These are phyloP conservation scores for Postia placenta DNA, from an alignment of 768 basidiomycete genomes.

Conservation along the genomic window DNA sequence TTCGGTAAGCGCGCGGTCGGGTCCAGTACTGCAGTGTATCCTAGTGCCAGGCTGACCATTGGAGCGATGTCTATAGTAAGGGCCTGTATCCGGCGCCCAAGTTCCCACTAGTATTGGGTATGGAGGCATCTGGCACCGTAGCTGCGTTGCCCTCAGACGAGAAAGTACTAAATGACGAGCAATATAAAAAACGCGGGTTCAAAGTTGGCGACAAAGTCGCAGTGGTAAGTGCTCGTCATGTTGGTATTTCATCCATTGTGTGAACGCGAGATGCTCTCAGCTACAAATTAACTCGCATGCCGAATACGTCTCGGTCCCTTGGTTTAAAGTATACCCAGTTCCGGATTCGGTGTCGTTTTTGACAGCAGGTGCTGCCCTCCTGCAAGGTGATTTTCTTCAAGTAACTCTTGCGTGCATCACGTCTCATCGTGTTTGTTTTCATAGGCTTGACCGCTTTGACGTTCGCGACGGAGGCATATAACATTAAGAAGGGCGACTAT, in stretches of 20 bases:
- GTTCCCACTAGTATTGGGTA: constrained; percentile 67
- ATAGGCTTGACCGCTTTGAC: constrained; percentile 61
- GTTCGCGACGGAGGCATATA: constrained; percentile 80
- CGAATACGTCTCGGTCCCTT: constrained; percentile 65
- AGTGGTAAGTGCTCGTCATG: constrained; percentile 39
- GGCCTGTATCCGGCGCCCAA: constrained; percentile 56
- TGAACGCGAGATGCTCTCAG: not conserved
- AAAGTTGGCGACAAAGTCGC: constrained; percentile 68
- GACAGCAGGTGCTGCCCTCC: constrained; percentile 57
- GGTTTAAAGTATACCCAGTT: constrained; percentile 56
- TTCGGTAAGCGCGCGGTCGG: constrained; percentile 38
- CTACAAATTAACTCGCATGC: constrained; percentile 45
- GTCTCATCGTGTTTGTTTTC: not conserved
- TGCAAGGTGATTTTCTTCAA: constrained; percentile 43
- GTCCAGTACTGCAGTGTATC: not conserved
- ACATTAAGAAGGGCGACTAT: constrained; percentile 71
- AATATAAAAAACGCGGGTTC: constrained; percentile 59
- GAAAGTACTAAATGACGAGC: constrained; percentile 49
- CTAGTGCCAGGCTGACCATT: not conserved
- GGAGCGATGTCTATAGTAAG: constrained; percentile 29
- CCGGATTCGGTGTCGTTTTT: constrained; percentile 55
- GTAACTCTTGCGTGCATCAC: not conserved
- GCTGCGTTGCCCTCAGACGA: constrained; percentile 67
- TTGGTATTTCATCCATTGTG: constrained; percentile 30
- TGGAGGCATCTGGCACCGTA: constrained; percentile 75